Conservation (phyloP, 495 filamentous ascomycete genomes). For the Daldinia loculata region DNA sequence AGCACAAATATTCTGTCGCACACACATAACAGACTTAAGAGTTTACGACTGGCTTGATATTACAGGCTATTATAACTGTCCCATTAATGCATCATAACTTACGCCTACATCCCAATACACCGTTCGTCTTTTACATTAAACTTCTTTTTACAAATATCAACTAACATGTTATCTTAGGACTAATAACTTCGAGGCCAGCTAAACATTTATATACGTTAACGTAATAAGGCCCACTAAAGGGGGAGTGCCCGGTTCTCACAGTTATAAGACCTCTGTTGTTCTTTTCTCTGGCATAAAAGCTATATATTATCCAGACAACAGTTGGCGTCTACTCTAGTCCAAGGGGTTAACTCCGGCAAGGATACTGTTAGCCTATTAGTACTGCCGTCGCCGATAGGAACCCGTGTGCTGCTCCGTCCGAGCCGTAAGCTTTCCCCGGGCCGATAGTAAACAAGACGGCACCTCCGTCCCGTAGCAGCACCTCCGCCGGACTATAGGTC, state of each 20-base stretch:
- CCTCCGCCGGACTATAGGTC: neutral
- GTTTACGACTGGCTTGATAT: neutral
- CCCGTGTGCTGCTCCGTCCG: neutral
- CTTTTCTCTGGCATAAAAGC: neutral
- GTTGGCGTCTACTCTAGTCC: neutral
- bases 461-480: neutral
- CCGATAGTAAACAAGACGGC: neutral
- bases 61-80: neutral
- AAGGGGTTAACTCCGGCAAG: neutral
- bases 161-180: neutral
- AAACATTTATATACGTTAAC: neutral
- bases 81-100: neutral
- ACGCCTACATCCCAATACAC: neutral
- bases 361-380: neutral
- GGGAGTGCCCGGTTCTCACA: neutral
- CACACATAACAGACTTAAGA: neutral
- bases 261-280: neutral
- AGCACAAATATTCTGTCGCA: neutral
- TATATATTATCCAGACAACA: neutral
- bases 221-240: neutral
- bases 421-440: neutral
- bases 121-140: neutral
- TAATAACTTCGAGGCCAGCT: neutral
- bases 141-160: neutral
- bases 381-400: neutral